phyloP scores from a whole-genome alignment of 345 rosid species.

The Aquilaria malaccensis region DNA sequence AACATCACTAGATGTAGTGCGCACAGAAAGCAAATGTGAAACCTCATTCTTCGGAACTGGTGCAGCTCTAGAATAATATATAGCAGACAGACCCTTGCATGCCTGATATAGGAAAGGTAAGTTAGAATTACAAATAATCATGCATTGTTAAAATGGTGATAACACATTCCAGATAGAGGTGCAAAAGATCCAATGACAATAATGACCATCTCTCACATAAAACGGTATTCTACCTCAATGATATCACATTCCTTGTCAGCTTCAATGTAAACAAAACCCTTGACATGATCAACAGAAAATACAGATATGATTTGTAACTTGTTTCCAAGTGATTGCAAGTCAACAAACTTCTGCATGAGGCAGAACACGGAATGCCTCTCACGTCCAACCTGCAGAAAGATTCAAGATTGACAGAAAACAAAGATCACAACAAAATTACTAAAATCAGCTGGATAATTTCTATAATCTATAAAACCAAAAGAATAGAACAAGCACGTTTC shows the following conservation, averaged over 20 bases:
- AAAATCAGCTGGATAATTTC: not conserved
- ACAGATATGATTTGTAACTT: slow-evolving; percentile 60
- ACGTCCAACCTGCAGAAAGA: slow-evolving; percentile 54
- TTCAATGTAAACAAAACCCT: slow-evolving; percentile 71
- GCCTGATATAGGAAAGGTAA: slow-evolving; percentile 41
- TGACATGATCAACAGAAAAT: slow-evolving; percentile 57
- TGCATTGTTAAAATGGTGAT: no score
- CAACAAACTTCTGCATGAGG: slow-evolving; percentile 82
- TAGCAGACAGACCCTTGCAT: slow-evolving; percentile 56
- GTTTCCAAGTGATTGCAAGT: slow-evolving; percentile 49
- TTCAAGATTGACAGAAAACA: no score
- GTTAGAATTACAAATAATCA: not conserved
- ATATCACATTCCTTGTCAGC: slow-evolving; percentile 60
- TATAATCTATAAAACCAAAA: not conserved
- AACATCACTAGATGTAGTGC: slow-evolving; percentile 38
- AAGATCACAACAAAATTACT: not conserved
- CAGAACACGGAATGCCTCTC: slow-evolving; percentile 72
- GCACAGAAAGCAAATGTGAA: slow-evolving; percentile 50
- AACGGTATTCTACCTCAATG: slow-evolving; percentile 41
- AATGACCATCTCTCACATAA: no score
- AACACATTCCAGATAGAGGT: no score
- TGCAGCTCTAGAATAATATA: slow-evolving; percentile 55
- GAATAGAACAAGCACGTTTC: not conserved
- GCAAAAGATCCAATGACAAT: no score
- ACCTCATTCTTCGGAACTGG: slow-evolving; percentile 60